These are phyloP conservation scores for Coccinonectria pachysandricola DNA, from an alignment of 2,329 filamentous ascomycete genomes.

Conservation along the genomic window DNA sequence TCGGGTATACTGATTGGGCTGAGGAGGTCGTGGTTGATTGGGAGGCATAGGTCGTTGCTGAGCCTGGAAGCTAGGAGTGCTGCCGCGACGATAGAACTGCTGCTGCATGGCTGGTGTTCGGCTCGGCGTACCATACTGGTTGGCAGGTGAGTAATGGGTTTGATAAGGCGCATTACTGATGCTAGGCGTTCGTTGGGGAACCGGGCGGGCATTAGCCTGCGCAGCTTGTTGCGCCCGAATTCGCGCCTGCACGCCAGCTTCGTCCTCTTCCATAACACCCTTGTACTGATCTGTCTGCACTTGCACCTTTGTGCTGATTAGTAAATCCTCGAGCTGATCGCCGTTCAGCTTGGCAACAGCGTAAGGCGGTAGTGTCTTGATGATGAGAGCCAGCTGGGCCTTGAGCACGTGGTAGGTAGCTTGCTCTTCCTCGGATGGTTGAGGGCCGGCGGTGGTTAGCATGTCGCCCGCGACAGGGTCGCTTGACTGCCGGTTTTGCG, in stretches of 20 bases:
- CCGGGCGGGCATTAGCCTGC: conserved; percentile 25
- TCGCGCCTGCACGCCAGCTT: conserved; percentile 46
- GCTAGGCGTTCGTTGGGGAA: conserved; percentile 29
- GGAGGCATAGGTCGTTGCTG: conserved; percentile 27
- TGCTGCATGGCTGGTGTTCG: conserved; percentile 35
- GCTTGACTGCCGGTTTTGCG: conserved; percentile 48
- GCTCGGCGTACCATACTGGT: conserved; percentile 37
- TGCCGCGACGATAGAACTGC: conserved; percentile 33
- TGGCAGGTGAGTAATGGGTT: conserved; percentile 31
- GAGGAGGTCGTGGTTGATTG: conserved; percentile 26
- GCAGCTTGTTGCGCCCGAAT: conserved; percentile 29
- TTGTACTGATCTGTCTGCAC: conserved; percentile 63
- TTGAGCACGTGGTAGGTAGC: conserved; percentile 63
- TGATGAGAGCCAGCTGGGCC: conserved; percentile 61
- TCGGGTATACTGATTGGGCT: conserved; percentile 39
- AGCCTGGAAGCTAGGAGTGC: conserved; percentile 32
- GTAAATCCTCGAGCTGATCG: conserved; percentile 71
- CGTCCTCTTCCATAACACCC: conserved; percentile 78
- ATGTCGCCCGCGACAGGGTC: conserved; percentile 59
- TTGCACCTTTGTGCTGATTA: conserved; percentile 69
- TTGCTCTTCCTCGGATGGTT: conserved; percentile 53
- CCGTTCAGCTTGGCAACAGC: conserved; percentile 79
- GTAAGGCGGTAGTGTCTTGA: conserved; percentile 70
- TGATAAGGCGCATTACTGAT: conserved; percentile 30
- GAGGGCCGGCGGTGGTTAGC: conserved; percentile 54